These are phyloP conservation scores for Fragaria ananassa DNA, from an alignment of 306 rosid species.

Conservation along the genomic window DNA sequence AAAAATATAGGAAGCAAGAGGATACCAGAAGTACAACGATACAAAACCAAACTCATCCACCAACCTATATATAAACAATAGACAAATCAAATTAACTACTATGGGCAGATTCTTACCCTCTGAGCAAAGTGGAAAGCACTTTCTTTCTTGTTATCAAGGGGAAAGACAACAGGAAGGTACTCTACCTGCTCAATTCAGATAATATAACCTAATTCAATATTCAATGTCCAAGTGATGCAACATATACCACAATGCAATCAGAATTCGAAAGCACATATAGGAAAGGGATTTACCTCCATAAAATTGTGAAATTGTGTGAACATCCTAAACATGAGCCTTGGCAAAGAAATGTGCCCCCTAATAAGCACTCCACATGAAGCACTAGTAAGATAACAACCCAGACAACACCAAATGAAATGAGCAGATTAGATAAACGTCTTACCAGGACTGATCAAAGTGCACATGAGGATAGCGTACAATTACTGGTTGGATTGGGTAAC, in stretches of 20 bases:
- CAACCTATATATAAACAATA: background rate
- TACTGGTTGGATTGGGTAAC: constrained; percentile 81
- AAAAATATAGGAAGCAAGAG: constrained; percentile 2
- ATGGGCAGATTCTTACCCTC: constrained; percentile 54
- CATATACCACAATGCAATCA: background rate
- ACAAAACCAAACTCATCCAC: background rate
- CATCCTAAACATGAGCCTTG: constrained; percentile 88
- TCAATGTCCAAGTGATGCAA: constrained; percentile 9
- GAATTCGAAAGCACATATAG: background rate
- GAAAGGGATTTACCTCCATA: constrained; percentile 63
- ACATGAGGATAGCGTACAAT: constrained; percentile 91
- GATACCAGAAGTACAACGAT: constrained; percentile 5
- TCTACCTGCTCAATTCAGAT: constrained; percentile 68
- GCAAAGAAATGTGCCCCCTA: constrained; percentile 86
- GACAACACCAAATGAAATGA: constrained; percentile 24
- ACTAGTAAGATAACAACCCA: constrained; percentile 20
- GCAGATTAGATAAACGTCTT: constrained; percentile 29
- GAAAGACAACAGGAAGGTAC: constrained; percentile 83
- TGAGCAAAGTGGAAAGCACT: constrained; percentile 61
- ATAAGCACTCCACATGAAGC: constrained; percentile 18
- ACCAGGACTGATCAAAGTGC: constrained; percentile 99
- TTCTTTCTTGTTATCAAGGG: constrained; percentile 66
- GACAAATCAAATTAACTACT: background rate
- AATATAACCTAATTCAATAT: constrained; percentile 17
- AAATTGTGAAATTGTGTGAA: constrained; percentile 94